Percentiles rank a stretch among this genome's conserved stretches.
Evolutionary conservation across 768 basidiomycete genomes (phyloP).

Genomic region (Tremella fuciformis): DNA sequence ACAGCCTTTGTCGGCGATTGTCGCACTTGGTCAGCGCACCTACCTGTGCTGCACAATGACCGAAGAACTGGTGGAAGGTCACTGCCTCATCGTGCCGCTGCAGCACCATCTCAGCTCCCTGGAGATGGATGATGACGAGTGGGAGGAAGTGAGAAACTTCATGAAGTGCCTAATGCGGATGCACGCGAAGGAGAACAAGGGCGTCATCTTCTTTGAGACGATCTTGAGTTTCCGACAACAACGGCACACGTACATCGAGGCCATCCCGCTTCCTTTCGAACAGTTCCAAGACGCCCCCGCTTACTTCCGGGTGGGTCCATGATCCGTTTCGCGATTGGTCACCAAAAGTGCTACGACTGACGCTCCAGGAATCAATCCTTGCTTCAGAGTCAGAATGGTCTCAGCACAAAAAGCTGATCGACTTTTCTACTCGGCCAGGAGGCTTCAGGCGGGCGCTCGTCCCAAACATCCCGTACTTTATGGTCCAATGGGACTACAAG

Average conservation of each 20-base stretch:
- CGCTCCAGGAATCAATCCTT: constrained; percentile 75
- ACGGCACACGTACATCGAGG: constrained; percentile 89
- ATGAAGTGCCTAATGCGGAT: constrained; percentile 94
- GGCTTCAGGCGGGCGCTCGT: constrained; percentile 95
- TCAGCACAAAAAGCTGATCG: constrained; percentile 94
- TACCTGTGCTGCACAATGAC: constrained; percentile 85
- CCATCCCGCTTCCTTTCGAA: constrained; percentile 85
- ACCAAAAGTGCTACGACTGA: constrained; percentile 1
- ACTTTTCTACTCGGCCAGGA: constrained; percentile 82
- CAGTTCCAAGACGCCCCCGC: constrained; percentile 81
- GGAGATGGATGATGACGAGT: constrained; percentile 94
- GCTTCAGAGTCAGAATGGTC: constrained; percentile 96
- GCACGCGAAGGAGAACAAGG: constrained; percentile 88
- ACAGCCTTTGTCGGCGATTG: constrained; percentile 76
- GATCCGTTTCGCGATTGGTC: neutral
- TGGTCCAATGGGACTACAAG: constrained; percentile 97
- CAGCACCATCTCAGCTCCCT: constrained; percentile 88
- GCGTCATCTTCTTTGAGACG: constrained; percentile 93
- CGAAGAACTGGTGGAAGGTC: constrained; percentile 86
- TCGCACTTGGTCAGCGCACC: constrained; percentile 84
- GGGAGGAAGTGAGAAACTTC: constrained; percentile 88
- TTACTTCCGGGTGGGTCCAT: constrained; percentile 74
- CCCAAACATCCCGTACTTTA: constrained; percentile 94
- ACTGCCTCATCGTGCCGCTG: constrained; percentile 92
- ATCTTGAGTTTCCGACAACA: constrained; percentile 81